Percentiles rank a stretch among this genome's conserved stretches.
These are phyloP conservation scores for Myochromella boudieri DNA, from an alignment of 768 basidiomycete genomes.

Conservation along the genomic window DNA sequence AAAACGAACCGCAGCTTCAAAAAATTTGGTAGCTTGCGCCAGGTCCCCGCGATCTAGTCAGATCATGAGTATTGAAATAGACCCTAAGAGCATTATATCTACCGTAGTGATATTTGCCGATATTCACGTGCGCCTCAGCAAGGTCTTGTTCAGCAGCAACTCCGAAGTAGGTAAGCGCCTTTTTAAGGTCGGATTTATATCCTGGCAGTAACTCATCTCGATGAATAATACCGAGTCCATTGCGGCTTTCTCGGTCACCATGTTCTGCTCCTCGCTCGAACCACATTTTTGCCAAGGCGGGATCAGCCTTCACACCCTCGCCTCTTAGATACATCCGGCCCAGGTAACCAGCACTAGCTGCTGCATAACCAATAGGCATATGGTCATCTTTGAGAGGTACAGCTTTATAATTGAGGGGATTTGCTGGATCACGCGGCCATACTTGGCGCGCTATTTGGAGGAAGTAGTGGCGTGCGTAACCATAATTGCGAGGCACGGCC, in stretches of 20 bases:
- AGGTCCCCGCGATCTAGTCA: conserved; percentile 67
- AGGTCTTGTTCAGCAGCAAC: conserved; percentile 85
- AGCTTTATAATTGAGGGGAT: conserved; percentile 45
- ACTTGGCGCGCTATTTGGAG: conserved; percentile 75
- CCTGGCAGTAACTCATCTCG: conserved; percentile 82
- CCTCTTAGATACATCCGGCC: conserved; percentile 95
- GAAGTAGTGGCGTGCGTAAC: conserved; percentile 81
- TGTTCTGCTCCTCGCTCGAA: conserved; percentile 82
- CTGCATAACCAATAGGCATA: conserved; percentile 59
- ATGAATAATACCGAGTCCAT: conserved; percentile 89
- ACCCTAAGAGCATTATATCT: conserved; percentile 16
- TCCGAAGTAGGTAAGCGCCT: conserved; percentile 66
- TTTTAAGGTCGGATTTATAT: conserved; percentile 59
- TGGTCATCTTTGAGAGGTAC: conserved; percentile 50
- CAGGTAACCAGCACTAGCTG: conserved; percentile 82
- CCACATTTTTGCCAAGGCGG: conserved; percentile 84
- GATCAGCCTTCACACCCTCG: conserved; percentile 83
- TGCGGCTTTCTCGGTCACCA: conserved; percentile 86
- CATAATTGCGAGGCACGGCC: conserved; percentile 78
- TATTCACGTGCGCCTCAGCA: conserved; percentile 88
- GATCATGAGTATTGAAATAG: conserved; percentile 9
- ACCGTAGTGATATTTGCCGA: conserved; percentile 81
- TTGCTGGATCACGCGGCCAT: conserved; percentile 82
- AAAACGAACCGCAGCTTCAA: conserved; percentile 81
- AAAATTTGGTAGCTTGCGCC: conserved; percentile 62